Evolutionary conservation across 2,329 filamentous ascomycete species (phyloP).

Genomic region (Berkeleyomyces rouxiae): DNA sequence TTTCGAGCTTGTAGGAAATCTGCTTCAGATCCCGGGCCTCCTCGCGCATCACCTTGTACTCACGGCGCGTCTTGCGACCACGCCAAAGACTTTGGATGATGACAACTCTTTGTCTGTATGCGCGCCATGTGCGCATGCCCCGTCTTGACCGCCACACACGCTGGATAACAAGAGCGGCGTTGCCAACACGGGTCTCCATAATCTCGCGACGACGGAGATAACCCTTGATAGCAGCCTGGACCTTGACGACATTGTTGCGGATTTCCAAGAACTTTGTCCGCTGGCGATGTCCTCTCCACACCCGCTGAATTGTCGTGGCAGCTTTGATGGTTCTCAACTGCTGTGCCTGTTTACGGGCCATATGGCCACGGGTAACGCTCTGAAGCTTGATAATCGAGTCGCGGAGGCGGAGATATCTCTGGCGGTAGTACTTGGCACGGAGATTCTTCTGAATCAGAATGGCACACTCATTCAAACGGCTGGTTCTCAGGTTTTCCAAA

Average conservation of each 20-base stretch:
- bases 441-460: constrained; percentile 99
- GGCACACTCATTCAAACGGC: constrained; percentile 77
- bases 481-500: constrained; percentile 84
- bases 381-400: constrained; percentile 68
- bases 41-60: constrained; percentile 82
- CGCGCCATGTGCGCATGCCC: constrained; percentile 65
- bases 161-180: constrained; percentile 82
- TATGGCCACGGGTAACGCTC: constrained; percentile 57
- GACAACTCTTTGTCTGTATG: constrained; percentile 76
- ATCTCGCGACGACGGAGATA: constrained; percentile 82
- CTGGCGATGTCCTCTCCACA: constrained; percentile 88
- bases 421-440: constrained; percentile 84
- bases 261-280: constrained; percentile 64
- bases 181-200: constrained; percentile 82
- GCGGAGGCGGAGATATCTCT: constrained; percentile 74
- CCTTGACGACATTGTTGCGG: constrained; percentile 68
- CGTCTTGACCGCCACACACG: constrained; percentile 71
- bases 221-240: constrained; percentile 82
- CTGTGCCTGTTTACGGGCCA: constrained; percentile 61
- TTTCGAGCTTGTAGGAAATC: constrained; percentile 98
- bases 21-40: constrained; percentile 97
- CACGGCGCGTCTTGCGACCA: constrained; percentile 60
- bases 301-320: constrained; percentile 83
- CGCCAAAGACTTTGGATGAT: constrained; percentile 89
- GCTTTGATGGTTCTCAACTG: constrained; percentile 70